Percentiles rank a stretch among this genome's conserved stretches.
Conservation (phyloP, 805 yeast genomes). For the Yamadazyma akitaensis region DNA sequence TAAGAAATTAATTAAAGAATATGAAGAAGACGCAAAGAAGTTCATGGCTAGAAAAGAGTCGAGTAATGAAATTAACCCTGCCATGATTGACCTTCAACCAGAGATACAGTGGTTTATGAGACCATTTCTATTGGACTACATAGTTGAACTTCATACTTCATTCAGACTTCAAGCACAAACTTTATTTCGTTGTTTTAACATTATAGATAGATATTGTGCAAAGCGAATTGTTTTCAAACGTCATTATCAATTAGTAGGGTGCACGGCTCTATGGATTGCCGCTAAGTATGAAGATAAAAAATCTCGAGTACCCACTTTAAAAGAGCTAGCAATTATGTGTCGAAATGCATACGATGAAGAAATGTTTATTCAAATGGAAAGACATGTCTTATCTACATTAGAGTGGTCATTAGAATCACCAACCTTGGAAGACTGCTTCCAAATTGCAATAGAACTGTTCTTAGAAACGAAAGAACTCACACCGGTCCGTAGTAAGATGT, state of each 20-base stretch:
- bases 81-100: conserved; percentile 49
- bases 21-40: conserved; percentile 33
- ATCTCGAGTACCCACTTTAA: conserved; percentile 53
- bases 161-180: conserved; percentile 42
- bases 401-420: conserved; percentile 45
- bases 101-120: conserved; percentile 50
- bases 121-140: conserved; percentile 41
- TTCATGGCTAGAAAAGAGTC: conserved; percentile 42
- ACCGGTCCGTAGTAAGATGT: conserved; percentile 20
- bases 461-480: conserved; percentile 17
- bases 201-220: conserved; percentile 46
- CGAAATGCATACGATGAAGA: conserved; percentile 56
- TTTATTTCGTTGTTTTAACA: conserved; percentile 40
- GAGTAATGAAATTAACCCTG: conserved; percentile 40
- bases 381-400: conserved; percentile 66
- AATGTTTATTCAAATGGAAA: conserved; percentile 17
- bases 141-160: conserved; percentile 42
- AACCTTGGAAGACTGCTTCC: conserved; percentile 50
- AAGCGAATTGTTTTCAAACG: conserved; percentile 45
- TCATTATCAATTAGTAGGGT: conserved; percentile 46
- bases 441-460: conserved; percentile 31
- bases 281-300: conserved; percentile 58
- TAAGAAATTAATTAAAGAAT: conserved; percentile 41
- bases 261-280: conserved; percentile 48
- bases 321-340: conserved; percentile 54